These are phyloP conservation scores for Lichtheimia hyalospora DNA, from an alignment of 371 early-diverging fungal species.

Conservation along the genomic window DNA sequence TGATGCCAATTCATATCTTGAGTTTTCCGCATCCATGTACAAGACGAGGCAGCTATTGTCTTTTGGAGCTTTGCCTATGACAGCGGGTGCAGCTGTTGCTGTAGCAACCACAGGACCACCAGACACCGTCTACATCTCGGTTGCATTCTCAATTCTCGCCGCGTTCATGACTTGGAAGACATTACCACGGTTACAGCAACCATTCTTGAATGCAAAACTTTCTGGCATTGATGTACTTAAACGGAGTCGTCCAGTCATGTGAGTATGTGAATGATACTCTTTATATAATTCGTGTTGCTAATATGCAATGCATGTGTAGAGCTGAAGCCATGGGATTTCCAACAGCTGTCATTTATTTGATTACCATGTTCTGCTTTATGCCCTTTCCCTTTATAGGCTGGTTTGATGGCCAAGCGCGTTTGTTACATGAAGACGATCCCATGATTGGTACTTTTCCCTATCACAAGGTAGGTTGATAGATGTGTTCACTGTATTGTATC, in stretches of 20 bases:
- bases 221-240: constrained; percentile 86
- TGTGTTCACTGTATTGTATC: neutral
- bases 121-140: constrained; percentile 38
- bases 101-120: neutral
- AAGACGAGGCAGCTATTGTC: neutral
- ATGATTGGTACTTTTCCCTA: constrained; percentile 66
- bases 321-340: constrained; percentile 48
- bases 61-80: neutral
- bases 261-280: constrained; percentile 13
- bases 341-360: constrained; percentile 72
- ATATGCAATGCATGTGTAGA: constrained; percentile 12
- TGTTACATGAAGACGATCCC: constrained; percentile 39
- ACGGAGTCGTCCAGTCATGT: constrained; percentile 68
- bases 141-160: constrained; percentile 68
- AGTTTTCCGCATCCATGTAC: neutral
- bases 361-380: constrained; percentile 86
- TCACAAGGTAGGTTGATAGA: constrained; percentile 54
- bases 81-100: neutral
- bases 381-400: constrained; percentile 89
- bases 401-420: constrained; percentile 50
- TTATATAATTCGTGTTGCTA: neutral
- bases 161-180: constrained; percentile 57
- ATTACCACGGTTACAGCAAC: constrained; percentile 54
- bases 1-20: neutral
- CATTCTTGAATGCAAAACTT: constrained; percentile 73